Conservation (phyloP, 164 flowering plant species). For the Vitis cinerea region DNA sequence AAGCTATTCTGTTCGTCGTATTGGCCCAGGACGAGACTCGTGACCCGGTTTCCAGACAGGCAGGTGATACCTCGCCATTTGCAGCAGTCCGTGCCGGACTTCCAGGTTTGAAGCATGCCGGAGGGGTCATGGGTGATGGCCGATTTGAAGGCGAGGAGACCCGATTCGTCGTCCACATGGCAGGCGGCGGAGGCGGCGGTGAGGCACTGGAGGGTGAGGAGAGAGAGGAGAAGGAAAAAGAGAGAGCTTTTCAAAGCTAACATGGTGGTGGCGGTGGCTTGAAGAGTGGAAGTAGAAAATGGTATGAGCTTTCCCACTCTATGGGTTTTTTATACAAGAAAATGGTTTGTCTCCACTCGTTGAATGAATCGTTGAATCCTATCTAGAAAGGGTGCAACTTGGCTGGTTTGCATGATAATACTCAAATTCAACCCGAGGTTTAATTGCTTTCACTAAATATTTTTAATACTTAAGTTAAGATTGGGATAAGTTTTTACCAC, state of each 20-base stretch:
- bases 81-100: slow-evolving; percentile 68
- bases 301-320: too few species aligned
- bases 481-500: too few species aligned
- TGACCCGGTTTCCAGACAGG: slow-evolving; percentile 42
- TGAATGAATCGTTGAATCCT: too few species aligned
- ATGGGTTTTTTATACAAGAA: too few species aligned
- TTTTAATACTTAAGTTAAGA: too few species aligned
- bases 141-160: slow-evolving; percentile 56
- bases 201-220: not conserved
- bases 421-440: too few species aligned
- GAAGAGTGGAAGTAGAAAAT: too few species aligned
- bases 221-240: slow-evolving; percentile 4
- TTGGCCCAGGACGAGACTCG: slow-evolving; percentile 33
- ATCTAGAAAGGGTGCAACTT: too few species aligned
- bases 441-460: too few species aligned
- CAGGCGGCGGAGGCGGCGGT: slow-evolving; percentile 34
- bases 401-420: too few species aligned
- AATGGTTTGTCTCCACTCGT: too few species aligned
- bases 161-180: slow-evolving; percentile 60
- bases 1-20: slow-evolving; percentile 28
- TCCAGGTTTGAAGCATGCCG: slow-evolving; percentile 56
- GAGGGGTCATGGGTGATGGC: slow-evolving; percentile 58
- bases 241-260: not conserved
- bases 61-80: slow-evolving; percentile 57
- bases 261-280: too few species aligned